These are phyloP conservation scores for Podila epigama DNA, from an alignment of 192 early-diverging fungal genomes.

Conservation along the genomic window DNA sequence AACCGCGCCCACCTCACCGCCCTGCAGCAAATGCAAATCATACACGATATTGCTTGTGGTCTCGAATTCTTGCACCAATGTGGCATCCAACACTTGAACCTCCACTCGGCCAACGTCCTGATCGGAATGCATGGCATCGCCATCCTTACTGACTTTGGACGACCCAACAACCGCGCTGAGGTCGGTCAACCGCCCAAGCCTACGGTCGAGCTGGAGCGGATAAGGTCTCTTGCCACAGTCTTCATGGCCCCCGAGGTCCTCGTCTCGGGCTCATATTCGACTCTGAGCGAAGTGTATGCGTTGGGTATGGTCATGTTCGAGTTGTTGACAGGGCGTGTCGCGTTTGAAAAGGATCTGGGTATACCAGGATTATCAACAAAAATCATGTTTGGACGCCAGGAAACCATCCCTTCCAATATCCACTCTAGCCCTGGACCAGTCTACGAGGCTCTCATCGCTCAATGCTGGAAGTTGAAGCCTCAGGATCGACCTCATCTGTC, in stretches of 20 bases:
- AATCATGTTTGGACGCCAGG: slow-evolving; percentile 48
- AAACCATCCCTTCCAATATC: slow-evolving; percentile 22
- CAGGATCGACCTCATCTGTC: slow-evolving; percentile 34
- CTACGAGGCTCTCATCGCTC: slow-evolving; percentile 33
- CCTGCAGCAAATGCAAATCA: slow-evolving; percentile 34
- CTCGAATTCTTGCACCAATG: slow-evolving; percentile 39
- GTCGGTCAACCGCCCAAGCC: slow-evolving; percentile 39
- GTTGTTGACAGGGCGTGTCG: slow-evolving; percentile 29
- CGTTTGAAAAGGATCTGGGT: slow-evolving; percentile 28
- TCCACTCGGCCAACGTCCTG: slow-evolving; percentile 38
- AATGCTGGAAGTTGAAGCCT: slow-evolving; percentile 43
- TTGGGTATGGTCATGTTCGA: slow-evolving; percentile 49
- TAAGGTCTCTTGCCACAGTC: slow-evolving; percentile 27
- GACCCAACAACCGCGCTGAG: slow-evolving; percentile 27
- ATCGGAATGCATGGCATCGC: slow-evolving; percentile 29
- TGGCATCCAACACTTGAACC: slow-evolving; percentile 31
- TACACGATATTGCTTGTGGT: slow-evolving; percentile 37
- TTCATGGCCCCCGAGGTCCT: slow-evolving; percentile 42
- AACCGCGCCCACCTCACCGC: slow-evolving; percentile 25
- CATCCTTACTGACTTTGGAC: slow-evolving; percentile 31
- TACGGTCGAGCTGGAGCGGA: slow-evolving; percentile 15
- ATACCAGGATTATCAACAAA: slow-evolving; percentile 30
- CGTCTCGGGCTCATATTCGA: slow-evolving; percentile 29
- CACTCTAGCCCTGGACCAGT: slow-evolving; percentile 24
- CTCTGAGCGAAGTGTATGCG: slow-evolving; percentile 38